phyloP scores from a whole-genome alignment of 2,329 filamentous ascomycete species.

The Penicillium sp. region DNA sequence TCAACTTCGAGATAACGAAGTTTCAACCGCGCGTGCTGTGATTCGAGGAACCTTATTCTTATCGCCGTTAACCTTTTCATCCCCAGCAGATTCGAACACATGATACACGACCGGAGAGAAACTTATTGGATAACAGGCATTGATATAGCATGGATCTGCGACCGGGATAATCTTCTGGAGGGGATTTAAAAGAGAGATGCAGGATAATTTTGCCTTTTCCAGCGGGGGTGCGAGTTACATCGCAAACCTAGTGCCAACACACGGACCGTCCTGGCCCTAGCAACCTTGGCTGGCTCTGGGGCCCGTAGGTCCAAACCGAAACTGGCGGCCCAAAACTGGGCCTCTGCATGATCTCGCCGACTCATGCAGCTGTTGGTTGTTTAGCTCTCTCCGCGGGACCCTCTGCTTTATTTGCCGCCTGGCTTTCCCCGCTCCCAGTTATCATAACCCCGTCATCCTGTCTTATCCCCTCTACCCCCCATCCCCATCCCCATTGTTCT shows the following conservation, averaged over 20 bases:
- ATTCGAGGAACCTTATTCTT: slow-evolving; percentile 8
- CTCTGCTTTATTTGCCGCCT: not conserved
- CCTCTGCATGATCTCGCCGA: not conserved
- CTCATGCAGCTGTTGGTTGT: not conserved
- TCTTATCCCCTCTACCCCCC: not conserved
- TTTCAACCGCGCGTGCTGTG: not conserved
- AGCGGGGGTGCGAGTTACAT: slow-evolving; percentile 12
- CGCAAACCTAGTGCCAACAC: slow-evolving; percentile 4
- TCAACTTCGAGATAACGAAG: not conserved
- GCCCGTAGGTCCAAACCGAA: not conserved
- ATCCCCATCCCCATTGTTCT: not conserved
- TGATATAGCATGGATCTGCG: slow-evolving; percentile 6
- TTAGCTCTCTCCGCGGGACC: not conserved
- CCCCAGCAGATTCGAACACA: not conserved
- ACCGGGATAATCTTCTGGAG: slow-evolving; percentile 6
- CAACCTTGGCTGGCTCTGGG: not conserved
- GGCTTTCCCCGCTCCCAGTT: not conserved
- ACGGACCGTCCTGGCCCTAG: slow-evolving; percentile 2
- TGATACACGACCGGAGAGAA: slow-evolving; percentile 3
- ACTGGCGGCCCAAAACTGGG: not conserved
- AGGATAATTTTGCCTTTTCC: slow-evolving; percentile 16
- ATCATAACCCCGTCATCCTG: not conserved
- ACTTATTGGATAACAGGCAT: slow-evolving; percentile 2
- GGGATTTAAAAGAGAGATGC: not conserved
- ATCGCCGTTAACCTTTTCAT: slow-evolving; percentile 4